Evolutionary conservation across 192 early-diverging fungal species (phyloP), one percentile per base, ranked within the genome.

Genomic region (Dispira parvispora): DNA sequence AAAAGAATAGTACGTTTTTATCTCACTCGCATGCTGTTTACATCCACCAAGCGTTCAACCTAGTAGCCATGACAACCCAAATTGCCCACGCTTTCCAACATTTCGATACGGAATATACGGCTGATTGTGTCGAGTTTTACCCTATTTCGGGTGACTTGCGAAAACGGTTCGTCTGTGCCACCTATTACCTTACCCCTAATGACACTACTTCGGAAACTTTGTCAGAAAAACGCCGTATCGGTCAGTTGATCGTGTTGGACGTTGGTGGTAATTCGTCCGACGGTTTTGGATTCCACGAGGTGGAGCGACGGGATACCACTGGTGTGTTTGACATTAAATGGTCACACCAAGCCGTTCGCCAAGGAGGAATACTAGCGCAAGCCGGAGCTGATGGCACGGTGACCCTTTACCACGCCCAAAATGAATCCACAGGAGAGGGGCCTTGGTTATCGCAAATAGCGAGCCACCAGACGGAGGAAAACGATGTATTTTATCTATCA

Each of bases 321-420:
- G 82, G 82, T 0, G 74, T 87, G 28, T 76, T 89, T 21, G 87
- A 89, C 45, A 82, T 87, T 69, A 87, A 88, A 68, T 88, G 84
- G 80, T 78, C 62, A 28, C 3, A 1, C 65, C 84, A 88, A 64
- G 69, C 77, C 13, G 52, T 62, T 14, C 74, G 84, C 46, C 32
- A 72, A 52, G 65, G 71, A 43, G 70, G 70, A 43, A 67, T 81
- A 14, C 64, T 84, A 25, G 85, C 78, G 61, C 82, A 88, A 13
- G 82, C 79, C 1, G 74, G 77, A 65, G 75, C 82, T 11, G 75
- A 79, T 13, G 87, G 85, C 23, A 71, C 68, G 13, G 62, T 89
- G 0, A 56, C 64, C 46, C 53, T 87, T 12, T 84, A 81, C 52
- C 47, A 64, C 8, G 68, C 80, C 27, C 67, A 76, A 23, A 71